Percentiles rank a stretch among this genome's conserved stretches.
These are phyloP conservation scores for Beta vulgaris DNA, from an alignment of 148 eudicot species.

Conservation along the genomic window DNA sequence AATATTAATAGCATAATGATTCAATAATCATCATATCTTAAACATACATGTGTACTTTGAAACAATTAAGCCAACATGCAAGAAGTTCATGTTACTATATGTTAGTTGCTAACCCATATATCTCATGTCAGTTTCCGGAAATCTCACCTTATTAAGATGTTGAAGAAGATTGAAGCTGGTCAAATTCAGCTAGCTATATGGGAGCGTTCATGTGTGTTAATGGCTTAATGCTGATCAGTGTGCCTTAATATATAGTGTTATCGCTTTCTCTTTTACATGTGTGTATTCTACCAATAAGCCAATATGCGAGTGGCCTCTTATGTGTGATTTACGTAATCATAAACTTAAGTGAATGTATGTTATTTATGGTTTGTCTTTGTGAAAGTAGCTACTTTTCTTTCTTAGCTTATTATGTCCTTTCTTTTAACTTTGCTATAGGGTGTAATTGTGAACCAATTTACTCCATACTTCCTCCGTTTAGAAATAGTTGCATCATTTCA, in stretches of 20 bases:
- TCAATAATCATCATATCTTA: no score
- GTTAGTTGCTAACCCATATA: neutral
- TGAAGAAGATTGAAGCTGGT: neutral
- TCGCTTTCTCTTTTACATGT: neutral
- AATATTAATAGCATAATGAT: no score
- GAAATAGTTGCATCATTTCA: no score
- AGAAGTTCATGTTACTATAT: neutral
- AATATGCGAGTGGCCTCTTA: neutral
- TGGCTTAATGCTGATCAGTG: neutral
- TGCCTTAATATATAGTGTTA: neutral
- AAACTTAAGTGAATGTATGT: neutral
- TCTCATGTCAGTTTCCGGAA: neutral
- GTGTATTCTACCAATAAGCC: neutral
- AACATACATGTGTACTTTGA: neutral
- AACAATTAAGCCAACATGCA: no score
- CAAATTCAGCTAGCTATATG: neutral
- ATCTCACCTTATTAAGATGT: neutral
- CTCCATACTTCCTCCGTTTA: no score
- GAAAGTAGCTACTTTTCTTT: no score
- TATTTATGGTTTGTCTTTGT: neutral
- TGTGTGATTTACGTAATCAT: neutral
- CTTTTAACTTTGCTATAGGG: no score
- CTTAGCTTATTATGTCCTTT: no score
- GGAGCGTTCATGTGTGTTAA: neutral
- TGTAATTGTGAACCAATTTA: no score